A percentile compares a stretch with the other conserved stretches of the same genome.
Conservation (phyloP, 768 basidiomycete species). For the Hygrocybe coccinea region DNA sequence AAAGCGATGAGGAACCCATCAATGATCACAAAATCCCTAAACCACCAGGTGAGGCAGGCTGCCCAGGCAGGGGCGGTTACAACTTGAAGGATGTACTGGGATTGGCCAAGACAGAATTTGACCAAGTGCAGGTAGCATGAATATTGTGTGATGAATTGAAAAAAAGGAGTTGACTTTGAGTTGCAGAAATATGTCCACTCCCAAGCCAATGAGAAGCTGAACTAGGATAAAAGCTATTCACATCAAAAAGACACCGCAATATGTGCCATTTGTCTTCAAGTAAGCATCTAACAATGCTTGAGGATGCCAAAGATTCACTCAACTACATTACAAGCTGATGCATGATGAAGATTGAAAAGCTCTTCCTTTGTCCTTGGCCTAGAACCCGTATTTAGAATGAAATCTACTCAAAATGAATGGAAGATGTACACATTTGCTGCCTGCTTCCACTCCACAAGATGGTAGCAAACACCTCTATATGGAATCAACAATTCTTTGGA, state of each 20-base stretch:
- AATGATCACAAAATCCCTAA: conserved; percentile 11
- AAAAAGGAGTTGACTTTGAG: neutral
- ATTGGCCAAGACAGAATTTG: conserved; percentile 12
- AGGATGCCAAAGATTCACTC: too few species aligned
- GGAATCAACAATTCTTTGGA: too few species aligned
- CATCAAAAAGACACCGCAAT: neutral
- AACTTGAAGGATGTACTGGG: conserved; percentile 14
- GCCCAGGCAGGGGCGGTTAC: conserved; percentile 18
- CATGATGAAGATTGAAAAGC: too few species aligned
- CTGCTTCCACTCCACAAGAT: too few species aligned
- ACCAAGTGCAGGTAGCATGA: conserved; percentile 14
- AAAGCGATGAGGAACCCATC: neutral
- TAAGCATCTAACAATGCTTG: neutral
- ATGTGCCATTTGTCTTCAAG: neutral
- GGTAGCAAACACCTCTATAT: too few species aligned
- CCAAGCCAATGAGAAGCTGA: neutral
- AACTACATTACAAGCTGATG: too few species aligned
- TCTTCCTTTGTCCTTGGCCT: too few species aligned
- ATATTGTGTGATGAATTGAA: neutral
- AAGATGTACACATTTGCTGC: too few species aligned
- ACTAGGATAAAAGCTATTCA: neutral
- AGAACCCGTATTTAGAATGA: too few species aligned
- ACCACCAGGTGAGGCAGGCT: conserved; percentile 18
- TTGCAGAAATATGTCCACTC: neutral
- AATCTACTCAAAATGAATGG: too few species aligned